Evolutionary conservation across 202 grass and related monocot genomes (phyloP), one percentile per base, ranked within the genome.

Genomic region (Zoysia matrella): DNA sequence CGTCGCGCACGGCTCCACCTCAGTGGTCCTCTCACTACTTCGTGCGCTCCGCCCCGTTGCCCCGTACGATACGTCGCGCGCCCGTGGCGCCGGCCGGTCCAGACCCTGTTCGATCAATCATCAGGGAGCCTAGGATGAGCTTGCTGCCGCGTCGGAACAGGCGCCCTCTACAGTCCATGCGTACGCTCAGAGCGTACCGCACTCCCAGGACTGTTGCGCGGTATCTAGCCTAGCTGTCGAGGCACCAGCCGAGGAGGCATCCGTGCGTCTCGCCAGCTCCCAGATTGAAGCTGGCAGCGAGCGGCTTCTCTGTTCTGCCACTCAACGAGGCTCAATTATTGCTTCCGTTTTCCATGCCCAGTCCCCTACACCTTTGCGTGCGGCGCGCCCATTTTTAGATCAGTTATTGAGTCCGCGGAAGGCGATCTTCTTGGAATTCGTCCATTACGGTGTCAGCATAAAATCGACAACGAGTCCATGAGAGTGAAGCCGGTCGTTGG

Each of bases 301-400:
- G 66, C 6, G 5, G 18, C 62, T 30, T 6, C 69, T 64, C 51
- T 36, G 44, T 43, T 74, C 50, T 36, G 51, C 15, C 61, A 68
- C 60, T 71, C 49, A 66, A 13, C 30, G 49, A 56, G 46, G 64
- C 78, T 82, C 79, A 71, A 72, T 57, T 76, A 47, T 78, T 44
- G 58, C 52, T 40, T 77, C 71, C 16, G 7, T 40, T 65, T 8
- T 43, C 16, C 15, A 6, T 2, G 18, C 55, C 22, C 18, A 36
- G 6, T 46, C 52, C 18, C 13, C 48, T 67, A 15, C 13, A 60
- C 6, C 58, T 30, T 16, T 1, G 30, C 30, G 30, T 36, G 1
- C 48, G 6, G 48, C 48, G 7, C 7, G 43, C 66, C 46, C 30
- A 36, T 36, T 36, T 69, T 43, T 67, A 60, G 22, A 74, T 72